Conservation (phyloP, 116 monocot genomes). For the Iris pallida region DNA sequence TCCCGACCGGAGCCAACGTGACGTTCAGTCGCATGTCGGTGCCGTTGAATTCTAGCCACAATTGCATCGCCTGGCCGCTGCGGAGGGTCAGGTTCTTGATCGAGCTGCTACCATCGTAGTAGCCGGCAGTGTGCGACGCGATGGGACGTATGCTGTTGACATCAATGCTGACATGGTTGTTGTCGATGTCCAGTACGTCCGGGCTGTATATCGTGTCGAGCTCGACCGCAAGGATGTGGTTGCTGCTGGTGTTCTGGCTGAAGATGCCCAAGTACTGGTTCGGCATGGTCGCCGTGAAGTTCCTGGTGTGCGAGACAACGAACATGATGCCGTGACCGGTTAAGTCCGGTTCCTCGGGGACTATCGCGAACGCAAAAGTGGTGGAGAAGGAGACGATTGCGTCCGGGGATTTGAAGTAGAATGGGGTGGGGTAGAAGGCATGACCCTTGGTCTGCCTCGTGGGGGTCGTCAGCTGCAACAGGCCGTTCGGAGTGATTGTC, state of each 20-base stretch:
- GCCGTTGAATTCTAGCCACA: constrained; percentile 40
- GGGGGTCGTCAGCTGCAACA: constrained; percentile 16
- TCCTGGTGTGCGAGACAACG: background rate
- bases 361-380: constrained; percentile 21
- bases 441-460: constrained; percentile 12
- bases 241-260: constrained; percentile 20
- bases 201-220: constrained; percentile 43
- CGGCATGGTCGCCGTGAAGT: constrained; percentile 19
- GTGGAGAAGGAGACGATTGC: constrained; percentile 18
- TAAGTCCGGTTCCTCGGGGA: constrained; percentile 6
- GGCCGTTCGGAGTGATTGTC: constrained; percentile 9
- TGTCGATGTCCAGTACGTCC: constrained; percentile 41
- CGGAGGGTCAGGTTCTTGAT: constrained; percentile 18
- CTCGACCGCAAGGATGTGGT: constrained; percentile 44
- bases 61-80: constrained; percentile 19
- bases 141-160: constrained; percentile 33
- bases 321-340: constrained; percentile 18
- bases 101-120: constrained; percentile 7
- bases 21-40: constrained; percentile 13
- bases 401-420: constrained; percentile 8
- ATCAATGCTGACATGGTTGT: constrained; percentile 46
- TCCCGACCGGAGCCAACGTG: constrained; percentile 15
- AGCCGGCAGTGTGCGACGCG: constrained; percentile 19
- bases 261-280: constrained; percentile 46
- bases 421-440: constrained; percentile 7